Percentiles rank a stretch among this genome's conserved stretches.
These are phyloP conservation scores for Phaeomoniella chlamydospora DNA, from an alignment of 2,329 filamentous ascomycete species.

Conservation along the genomic window DNA sequence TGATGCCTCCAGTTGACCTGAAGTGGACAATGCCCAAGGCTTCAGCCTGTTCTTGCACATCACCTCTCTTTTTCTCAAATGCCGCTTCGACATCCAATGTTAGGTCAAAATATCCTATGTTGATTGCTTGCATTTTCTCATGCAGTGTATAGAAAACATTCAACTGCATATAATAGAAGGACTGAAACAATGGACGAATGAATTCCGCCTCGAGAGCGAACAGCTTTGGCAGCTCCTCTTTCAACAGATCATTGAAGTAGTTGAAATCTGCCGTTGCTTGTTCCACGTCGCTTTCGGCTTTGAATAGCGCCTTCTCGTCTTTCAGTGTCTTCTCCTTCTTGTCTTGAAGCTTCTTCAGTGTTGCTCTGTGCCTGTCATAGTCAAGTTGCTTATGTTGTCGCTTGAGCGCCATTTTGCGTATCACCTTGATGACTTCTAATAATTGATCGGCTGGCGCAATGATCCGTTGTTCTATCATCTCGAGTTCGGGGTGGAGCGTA, in stretches of 20 bases:
- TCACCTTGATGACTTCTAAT: slow-evolving; percentile 85
- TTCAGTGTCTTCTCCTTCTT: slow-evolving; percentile 95
- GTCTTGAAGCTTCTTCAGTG: slow-evolving; percentile 87
- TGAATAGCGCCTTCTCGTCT: slow-evolving; percentile 95
- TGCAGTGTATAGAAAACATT: slow-evolving; percentile 98
- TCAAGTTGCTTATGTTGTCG: slow-evolving; percentile 96
- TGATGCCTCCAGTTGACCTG: slow-evolving; percentile 62
- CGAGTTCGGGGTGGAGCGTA: slow-evolving; percentile 77
- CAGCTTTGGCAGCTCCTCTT: slow-evolving; percentile 85
- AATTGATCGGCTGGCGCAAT: slow-evolving; percentile 89
- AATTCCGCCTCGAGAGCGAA: slow-evolving; percentile 86
- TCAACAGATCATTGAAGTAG: slow-evolving; percentile 94
- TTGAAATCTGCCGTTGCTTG: slow-evolving; percentile 90
- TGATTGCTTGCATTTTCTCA: slow-evolving; percentile 92
- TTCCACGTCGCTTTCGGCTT: slow-evolving; percentile 83
- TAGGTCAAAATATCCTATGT: slow-evolving; percentile 96
- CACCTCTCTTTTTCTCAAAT: slow-evolving; percentile 76
- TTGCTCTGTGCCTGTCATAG: slow-evolving; percentile 72
- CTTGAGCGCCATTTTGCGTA: slow-evolving; percentile 77
- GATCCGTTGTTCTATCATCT: slow-evolving; percentile 90
- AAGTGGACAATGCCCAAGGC: slow-evolving; percentile 74
- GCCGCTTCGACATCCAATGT: slow-evolving; percentile 82
- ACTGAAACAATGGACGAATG: slow-evolving; percentile 93
- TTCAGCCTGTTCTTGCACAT: slow-evolving; percentile 79
- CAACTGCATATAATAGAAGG: slow-evolving; percentile 99